Evolutionary conservation across 306 rosid genomes (phyloP), one percentile per base, ranked within the genome.

Genomic region (Cicer yamashitae): DNA sequence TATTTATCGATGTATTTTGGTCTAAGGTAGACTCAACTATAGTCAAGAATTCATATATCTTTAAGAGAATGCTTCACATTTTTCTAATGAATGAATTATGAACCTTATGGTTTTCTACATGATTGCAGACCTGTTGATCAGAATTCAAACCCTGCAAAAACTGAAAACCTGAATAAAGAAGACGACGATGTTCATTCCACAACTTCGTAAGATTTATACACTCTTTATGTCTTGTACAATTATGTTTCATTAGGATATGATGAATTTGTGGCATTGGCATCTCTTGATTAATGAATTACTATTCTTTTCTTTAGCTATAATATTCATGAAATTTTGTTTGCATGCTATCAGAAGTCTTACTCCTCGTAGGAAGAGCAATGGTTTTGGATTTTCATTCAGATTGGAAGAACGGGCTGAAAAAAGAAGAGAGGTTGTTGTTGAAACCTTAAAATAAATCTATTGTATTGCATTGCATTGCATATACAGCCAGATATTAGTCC

Each of bases 351-450:
- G 96, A 83, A 87, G 90, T 52, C 37, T 58, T 25, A 77, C 88
- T 25, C 85, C 91, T 40, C 70, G 74, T 46, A 76, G 87, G 71
- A 85, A 80, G 82, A 84, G 77, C 89, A 83, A 82, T 22, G 90
- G 83, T 77, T 74, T 85, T 10, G 91, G 91, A 51, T 90, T 92
- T 85, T 84, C 96, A 73, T 94, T 74, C 87, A 83, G 96, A 81
- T 81, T 90, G 96, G 93, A 89, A 68, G 97, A 94, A 82, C 88
- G 99, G 51, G 99, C 96, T 13, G 99, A 93, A 74, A 94, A 94
- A 76, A 81, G 99, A 81, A 94, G 83, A 85, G 96, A 94, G 99
- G 97, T 94, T 44, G 39, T 66, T 81, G 41, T 74, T 53, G 39
- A 48, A 74, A 50, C 76, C 64, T 38, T 78, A 25, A 25, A 25